Evolutionary conservation across 2,329 filamentous ascomycete species (phyloP).

Genomic region (Aphanocladium album): DNA sequence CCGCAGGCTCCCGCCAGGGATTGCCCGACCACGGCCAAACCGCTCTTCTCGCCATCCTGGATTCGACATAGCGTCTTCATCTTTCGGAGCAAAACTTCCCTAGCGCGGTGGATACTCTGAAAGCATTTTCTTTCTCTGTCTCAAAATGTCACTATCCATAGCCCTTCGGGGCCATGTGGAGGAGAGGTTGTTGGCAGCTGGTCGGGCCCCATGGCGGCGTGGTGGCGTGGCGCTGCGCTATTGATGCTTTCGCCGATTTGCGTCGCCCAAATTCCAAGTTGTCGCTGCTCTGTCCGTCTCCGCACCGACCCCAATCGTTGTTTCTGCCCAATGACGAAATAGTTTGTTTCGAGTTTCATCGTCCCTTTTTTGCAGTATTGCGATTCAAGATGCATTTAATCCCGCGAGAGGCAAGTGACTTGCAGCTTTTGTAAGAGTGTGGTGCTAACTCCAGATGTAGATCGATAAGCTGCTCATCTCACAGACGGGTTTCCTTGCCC

Average conservation of each 20-base stretch:
- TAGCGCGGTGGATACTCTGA: background rate
- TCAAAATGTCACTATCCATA: background rate
- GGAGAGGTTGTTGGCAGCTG: background rate
- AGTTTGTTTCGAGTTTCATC: background rate
- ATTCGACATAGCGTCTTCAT: background rate
- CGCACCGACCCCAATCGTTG: background rate
- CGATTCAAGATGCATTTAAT: constrained; percentile 38
- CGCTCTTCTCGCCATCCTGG: background rate
- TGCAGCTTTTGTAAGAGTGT: constrained; percentile 23
- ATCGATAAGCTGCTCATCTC: constrained; percentile 94
- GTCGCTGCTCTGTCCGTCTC: background rate
- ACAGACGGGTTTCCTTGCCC: constrained; percentile 80
- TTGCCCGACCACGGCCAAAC: background rate
- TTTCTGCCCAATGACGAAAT: background rate
- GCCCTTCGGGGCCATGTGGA: background rate
- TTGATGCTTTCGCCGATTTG: constrained; percentile 3
- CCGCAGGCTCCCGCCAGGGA: background rate
- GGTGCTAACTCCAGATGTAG: constrained; percentile 38
- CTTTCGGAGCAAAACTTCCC: background rate
- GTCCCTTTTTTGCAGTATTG: background rate
- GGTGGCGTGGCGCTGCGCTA: background rate
- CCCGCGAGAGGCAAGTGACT: constrained; percentile 39
- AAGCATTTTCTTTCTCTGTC: background rate
- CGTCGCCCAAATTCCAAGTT: background rate
- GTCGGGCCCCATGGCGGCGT: background rate